These are phyloP conservation scores for Boletus sp. DNA, from an alignment of 768 basidiomycete species.

Conservation along the genomic window DNA sequence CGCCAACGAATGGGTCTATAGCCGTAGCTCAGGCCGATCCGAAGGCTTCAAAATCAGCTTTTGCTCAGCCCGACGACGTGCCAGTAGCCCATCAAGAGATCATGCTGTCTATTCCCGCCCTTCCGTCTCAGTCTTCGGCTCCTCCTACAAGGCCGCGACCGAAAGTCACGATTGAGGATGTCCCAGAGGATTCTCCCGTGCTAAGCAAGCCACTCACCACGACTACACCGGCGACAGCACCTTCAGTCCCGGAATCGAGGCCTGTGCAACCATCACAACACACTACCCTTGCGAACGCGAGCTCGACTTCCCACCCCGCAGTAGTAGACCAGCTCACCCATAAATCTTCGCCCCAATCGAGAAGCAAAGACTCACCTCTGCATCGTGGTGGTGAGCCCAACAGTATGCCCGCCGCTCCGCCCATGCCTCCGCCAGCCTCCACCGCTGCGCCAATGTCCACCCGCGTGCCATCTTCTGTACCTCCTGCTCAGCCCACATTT, in stretches of 20 bases:
- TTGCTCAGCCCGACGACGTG: slow-evolving; percentile 6
- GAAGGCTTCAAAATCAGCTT: background rate
- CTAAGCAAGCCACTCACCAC: slow-evolving; percentile 8
- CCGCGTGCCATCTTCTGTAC: slow-evolving; percentile 23
- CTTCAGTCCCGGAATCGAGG: slow-evolving; percentile 9
- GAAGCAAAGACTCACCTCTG: slow-evolving; percentile 15
- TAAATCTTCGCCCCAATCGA: slow-evolving; percentile 24
- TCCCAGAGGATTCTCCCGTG: slow-evolving; percentile 23
- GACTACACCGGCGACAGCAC: background rate
- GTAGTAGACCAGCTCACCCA: slow-evolving; percentile 9
- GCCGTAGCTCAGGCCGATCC: slow-evolving; percentile 4
- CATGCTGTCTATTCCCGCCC: slow-evolving; percentile 1
- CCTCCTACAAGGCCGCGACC: slow-evolving; percentile 16
- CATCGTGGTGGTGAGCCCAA: slow-evolving; percentile 13
- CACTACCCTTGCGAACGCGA: background rate
- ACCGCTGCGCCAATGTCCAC: slow-evolving; percentile 3
- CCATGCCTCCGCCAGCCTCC: slow-evolving; percentile 23
- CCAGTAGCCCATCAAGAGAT: slow-evolving; percentile 13
- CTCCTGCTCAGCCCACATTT: slow-evolving; percentile 20
- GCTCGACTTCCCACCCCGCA: slow-evolving; percentile 2
- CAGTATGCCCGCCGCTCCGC: slow-evolving; percentile 3
- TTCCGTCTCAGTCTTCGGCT: slow-evolving; percentile 10
- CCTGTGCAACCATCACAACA: slow-evolving; percentile 8
- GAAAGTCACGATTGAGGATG: slow-evolving; percentile 31
- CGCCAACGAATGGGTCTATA: background rate